Evolutionary conservation across 345 rosid species (phyloP).

Genomic region (Aquilaria malaccensis): DNA sequence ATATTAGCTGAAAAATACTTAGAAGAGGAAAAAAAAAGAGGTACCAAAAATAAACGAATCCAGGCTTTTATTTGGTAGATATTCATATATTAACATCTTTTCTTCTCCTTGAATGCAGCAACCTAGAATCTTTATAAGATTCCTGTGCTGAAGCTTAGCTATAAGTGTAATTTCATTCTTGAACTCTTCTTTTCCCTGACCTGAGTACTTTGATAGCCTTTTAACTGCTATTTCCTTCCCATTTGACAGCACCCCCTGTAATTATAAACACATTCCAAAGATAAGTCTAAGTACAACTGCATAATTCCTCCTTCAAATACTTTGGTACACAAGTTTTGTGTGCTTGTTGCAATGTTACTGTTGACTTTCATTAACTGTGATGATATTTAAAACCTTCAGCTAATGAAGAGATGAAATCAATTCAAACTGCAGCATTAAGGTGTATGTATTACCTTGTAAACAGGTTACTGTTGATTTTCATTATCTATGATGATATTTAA

Average conservation of each 20-base stretch:
- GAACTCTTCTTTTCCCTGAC: constrained; percentile 42
- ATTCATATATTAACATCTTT: constrained; percentile 49
- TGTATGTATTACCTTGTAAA: no score
- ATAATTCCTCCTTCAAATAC: no score
- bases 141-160: constrained; percentile 54
- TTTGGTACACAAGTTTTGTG: no score
- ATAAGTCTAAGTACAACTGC: not conserved
- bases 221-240: constrained; percentile 41
- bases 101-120: constrained; percentile 43
- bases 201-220: constrained; percentile 33
- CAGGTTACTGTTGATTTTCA: constrained; percentile 8
- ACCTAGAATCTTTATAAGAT: constrained; percentile 54
- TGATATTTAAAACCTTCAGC: no score
- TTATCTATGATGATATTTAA: no score
- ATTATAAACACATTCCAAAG: not conserved
- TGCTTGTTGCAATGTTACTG: no score
- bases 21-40: not conserved
- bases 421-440: no score
- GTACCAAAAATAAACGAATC: constrained; percentile 42
- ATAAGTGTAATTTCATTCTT: constrained; percentile 30
- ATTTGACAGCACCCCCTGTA: constrained; percentile 24
- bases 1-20: not conserved
- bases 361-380: no score
- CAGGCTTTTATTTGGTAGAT: constrained; percentile 47
- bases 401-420: no score